Conservation (phyloP, 2,329 filamentous ascomycete species). For the Alternaria gaisen region DNA sequence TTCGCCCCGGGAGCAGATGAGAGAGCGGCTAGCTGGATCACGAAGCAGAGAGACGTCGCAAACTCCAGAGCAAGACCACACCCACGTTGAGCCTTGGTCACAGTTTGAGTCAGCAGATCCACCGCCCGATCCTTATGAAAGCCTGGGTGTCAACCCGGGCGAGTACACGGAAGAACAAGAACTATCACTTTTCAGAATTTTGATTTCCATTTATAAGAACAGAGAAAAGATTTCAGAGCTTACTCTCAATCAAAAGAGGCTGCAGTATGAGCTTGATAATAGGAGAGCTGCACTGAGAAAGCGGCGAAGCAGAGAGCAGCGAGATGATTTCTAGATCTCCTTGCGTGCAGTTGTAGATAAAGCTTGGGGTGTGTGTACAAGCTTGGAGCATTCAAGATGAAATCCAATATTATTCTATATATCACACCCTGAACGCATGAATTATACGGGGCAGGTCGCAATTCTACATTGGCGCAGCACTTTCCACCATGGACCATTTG, state of each 20-base stretch:
- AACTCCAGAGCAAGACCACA: neutral
- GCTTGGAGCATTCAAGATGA: neutral
- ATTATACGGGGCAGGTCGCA: neutral
- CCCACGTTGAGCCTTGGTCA: neutral
- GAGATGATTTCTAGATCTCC: neutral
- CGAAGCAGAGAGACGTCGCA: neutral
- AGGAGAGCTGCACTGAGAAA: neutral
- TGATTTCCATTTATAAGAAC: neutral
- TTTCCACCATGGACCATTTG: neutral
- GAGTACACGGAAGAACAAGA: neutral
- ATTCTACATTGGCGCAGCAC: too few species aligned
- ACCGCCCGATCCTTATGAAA: neutral
- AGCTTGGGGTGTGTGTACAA: neutral
- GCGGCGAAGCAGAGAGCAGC: neutral
- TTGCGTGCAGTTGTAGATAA: neutral
- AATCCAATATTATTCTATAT: neutral
- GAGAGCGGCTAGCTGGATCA: neutral
- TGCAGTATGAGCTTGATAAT: conserved; percentile 1
- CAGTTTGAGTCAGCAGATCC: neutral
- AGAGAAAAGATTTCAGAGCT: neutral
- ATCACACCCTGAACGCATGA: neutral
- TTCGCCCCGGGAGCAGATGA: neutral
- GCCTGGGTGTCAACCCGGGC: neutral
- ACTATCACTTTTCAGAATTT: neutral
- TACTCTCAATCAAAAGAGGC: neutral